Percentiles rank a stretch among this genome's conserved stretches.
Conservation (phyloP, 1,284 basidiomycete genomes). For the Moesziomyces parantarcticus region DNA sequence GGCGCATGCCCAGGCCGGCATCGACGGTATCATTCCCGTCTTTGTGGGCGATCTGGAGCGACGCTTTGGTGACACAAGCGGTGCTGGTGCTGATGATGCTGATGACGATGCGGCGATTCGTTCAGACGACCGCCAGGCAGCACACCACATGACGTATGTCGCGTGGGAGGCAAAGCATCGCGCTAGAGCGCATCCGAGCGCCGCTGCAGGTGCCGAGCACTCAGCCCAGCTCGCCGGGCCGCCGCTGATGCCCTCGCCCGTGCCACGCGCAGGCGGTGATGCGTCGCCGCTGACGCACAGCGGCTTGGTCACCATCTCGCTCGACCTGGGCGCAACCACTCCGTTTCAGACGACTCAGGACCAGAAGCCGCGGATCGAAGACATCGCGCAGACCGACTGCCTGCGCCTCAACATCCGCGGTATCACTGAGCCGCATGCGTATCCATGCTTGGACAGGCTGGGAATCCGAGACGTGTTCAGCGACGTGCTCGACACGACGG, state of each 20-base stretch:
- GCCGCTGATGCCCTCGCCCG: too few relatives aligned
- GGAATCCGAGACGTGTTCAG: neutral
- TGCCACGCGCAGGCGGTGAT: neutral
- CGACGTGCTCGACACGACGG: too few relatives aligned
- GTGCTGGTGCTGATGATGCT: neutral
- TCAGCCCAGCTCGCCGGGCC: constrained; percentile 5
- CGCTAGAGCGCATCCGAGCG: neutral
- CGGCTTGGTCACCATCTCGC: constrained; percentile 7
- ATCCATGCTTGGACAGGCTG: constrained; percentile 13
- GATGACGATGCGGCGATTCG: too few relatives aligned
- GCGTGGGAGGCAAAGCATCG: constrained; percentile 21
- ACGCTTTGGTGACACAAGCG: neutral
- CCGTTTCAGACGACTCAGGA: neutral
- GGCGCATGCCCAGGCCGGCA: constrained; percentile 10
- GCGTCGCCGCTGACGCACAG: constrained; percentile 5
- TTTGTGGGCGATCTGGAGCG: constrained; percentile 14
- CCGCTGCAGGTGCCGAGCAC: too few relatives aligned
- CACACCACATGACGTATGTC: constrained; percentile 18
- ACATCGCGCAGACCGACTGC: constrained; percentile 3
- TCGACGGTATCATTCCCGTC: constrained; percentile 33
- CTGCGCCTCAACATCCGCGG: constrained; percentile 12
- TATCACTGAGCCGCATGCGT: neutral
- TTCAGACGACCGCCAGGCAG: constrained; percentile 1
- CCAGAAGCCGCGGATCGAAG: constrained; percentile 2
- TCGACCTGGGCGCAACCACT: constrained; percentile 9